Evolutionary conservation across 2,329 filamentous ascomycete species (phyloP).

Genomic region (Alternaria tenuissima): DNA sequence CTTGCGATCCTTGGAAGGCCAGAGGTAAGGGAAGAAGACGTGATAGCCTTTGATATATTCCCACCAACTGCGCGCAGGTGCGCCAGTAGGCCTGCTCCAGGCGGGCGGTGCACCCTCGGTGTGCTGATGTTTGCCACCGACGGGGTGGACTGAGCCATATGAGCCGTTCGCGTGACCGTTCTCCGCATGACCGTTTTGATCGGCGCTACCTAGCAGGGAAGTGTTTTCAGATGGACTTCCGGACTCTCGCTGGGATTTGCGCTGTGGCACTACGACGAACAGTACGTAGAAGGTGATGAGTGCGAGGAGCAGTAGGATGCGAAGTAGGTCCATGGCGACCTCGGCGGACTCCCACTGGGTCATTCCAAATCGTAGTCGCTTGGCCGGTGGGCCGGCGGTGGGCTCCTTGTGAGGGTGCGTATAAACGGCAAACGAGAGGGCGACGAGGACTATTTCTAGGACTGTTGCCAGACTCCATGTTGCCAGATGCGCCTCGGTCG

Average conservation of each 20-base stretch:
- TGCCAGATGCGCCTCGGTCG: constrained; percentile 78
- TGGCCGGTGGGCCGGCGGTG: constrained; percentile 50
- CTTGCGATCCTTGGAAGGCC: constrained; percentile 81
- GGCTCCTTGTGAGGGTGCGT: constrained; percentile 72
- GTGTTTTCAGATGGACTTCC: constrained; percentile 64
- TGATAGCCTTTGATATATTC: constrained; percentile 93
- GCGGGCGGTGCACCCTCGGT: constrained; percentile 72
- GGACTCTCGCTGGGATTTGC: constrained; percentile 30
- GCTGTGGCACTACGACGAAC: constrained; percentile 55
- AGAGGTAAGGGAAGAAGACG: constrained; percentile 94
- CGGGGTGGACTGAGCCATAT: constrained; percentile 60
- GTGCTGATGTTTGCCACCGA: constrained; percentile 54
- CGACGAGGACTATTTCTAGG: constrained; percentile 76
- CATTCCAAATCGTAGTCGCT: constrained; percentile 48
- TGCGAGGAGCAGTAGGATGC: constrained; percentile 71
- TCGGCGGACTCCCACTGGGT: constrained; percentile 71
- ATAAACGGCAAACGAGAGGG: constrained; percentile 73
- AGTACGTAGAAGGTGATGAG: constrained; percentile 67
- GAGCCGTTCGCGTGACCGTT: constrained; percentile 62
- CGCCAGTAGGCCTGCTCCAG: constrained; percentile 88
- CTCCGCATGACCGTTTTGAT: constrained; percentile 54
- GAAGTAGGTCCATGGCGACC: constrained; percentile 70
- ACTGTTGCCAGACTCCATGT: constrained; percentile 79
- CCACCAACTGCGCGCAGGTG: constrained; percentile 91
- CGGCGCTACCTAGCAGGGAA: constrained; percentile 65